Conservation (phyloP, 192 early-diverging fungal species). For the Coemansia sp. region DNA sequence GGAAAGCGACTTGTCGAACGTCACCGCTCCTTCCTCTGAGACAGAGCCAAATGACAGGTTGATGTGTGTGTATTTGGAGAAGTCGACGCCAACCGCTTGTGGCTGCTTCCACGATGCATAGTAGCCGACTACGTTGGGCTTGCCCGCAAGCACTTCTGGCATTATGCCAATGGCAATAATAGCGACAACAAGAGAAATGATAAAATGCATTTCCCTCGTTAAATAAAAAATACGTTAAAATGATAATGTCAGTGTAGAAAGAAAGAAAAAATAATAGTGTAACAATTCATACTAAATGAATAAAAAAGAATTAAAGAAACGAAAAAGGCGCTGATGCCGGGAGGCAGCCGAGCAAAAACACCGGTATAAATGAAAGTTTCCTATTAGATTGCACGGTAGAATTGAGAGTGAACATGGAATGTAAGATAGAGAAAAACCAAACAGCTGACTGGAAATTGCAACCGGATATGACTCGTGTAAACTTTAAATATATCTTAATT, state of each 20-base stretch:
- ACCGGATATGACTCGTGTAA: too few relatives aligned
- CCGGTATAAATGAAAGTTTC: too few relatives aligned
- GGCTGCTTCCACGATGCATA: conserved; percentile 39
- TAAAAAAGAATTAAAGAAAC: too few relatives aligned
- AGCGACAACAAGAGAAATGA: not conserved
- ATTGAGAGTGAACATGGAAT: too few relatives aligned
- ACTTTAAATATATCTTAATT: too few relatives aligned
- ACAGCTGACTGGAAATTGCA: too few relatives aligned
- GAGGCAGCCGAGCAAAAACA: too few relatives aligned
- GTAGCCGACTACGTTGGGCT: conserved; percentile 39
- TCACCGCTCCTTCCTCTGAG: conserved; percentile 33
- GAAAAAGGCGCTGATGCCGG: too few relatives aligned
- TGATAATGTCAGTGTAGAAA: not conserved
- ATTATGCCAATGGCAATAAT: not conserved
- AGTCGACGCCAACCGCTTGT: conserved; percentile 24
- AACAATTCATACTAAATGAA: too few relatives aligned
- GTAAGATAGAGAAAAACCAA: too few relatives aligned
- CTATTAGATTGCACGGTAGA: too few relatives aligned
- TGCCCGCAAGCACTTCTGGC: not conserved
- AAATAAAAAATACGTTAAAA: not conserved
- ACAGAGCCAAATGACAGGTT: conserved; percentile 67
- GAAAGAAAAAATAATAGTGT: not conserved
- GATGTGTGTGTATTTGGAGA: conserved; percentile 65
- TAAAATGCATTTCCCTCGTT: not conserved
- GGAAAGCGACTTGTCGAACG: conserved; percentile 36